These are phyloP conservation scores for Blastobotrys serpentis DNA, from an alignment of 1,139 yeast genomes.

Conservation along the genomic window DNA sequence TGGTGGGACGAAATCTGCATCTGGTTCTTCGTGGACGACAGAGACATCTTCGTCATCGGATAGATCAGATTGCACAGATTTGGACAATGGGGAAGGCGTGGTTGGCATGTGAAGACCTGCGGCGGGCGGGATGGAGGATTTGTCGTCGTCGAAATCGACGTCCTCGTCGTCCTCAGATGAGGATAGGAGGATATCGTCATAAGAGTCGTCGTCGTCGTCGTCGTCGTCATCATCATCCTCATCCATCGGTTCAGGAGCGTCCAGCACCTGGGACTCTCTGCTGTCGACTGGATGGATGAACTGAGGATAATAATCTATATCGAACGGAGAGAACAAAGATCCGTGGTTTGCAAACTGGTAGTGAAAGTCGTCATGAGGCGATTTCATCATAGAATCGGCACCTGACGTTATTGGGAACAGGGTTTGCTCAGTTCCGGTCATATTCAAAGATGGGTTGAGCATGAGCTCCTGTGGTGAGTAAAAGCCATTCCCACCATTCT, in stretches of 20 bases:
- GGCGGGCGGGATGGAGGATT: conserved; percentile 12
- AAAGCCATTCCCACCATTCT: neutral
- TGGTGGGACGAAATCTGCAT: conserved; percentile 1
- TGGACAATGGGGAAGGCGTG: conserved; percentile 8
- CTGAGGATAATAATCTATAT: conserved; percentile 17
- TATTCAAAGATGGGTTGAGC: conserved; percentile 7
- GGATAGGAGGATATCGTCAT: conserved; percentile 21
- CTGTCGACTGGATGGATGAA: conserved; percentile 15
- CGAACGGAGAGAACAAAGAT: conserved; percentile 16
- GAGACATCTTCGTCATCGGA: neutral
- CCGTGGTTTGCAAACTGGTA: conserved; percentile 12
- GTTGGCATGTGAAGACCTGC: conserved; percentile 1
- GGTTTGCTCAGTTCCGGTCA: neutral
- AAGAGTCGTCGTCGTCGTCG: conserved; percentile 34
- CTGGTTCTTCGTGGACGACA: neutral
- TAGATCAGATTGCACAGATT: neutral
- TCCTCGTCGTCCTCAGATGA: conserved; percentile 14
- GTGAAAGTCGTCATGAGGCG: conserved; percentile 23
- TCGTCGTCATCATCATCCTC: conserved; percentile 36
- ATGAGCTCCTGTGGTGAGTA: conserved; percentile 5
- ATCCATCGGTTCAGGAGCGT: conserved; percentile 29
- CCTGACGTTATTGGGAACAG: conserved; percentile 18
- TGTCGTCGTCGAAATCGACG: conserved; percentile 16
- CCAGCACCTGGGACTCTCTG: conserved; percentile 17
- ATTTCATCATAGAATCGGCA: conserved; percentile 26